Conservation (phyloP, 1,284 basidiomycete genomes). For the Amylostereum areolatum region DNA sequence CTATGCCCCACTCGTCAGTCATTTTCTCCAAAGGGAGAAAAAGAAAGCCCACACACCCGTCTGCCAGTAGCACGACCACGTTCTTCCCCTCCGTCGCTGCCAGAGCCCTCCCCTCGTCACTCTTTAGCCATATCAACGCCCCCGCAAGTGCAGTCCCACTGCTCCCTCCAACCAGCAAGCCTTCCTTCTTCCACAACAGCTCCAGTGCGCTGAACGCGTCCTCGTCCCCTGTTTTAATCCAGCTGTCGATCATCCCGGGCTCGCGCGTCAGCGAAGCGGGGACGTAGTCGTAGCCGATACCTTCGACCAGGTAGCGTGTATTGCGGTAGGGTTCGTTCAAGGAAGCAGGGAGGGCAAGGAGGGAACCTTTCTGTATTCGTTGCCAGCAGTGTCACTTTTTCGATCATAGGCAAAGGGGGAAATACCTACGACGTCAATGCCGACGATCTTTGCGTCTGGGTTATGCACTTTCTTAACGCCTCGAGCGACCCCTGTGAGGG, state of each 20-base stretch:
- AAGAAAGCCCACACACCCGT: constrained; percentile 56
- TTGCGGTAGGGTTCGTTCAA: constrained; percentile 42
- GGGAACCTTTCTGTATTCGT: constrained; percentile 65
- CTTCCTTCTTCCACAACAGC: constrained; percentile 78
- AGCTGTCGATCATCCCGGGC: constrained; percentile 51
- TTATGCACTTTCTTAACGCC: constrained; percentile 78
- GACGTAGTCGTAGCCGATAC: constrained; percentile 91
- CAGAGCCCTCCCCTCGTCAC: constrained; percentile 58
- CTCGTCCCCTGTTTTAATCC: constrained; percentile 84
- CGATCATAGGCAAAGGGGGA: background rate
- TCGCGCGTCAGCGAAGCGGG: constrained; percentile 71
- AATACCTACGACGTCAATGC: constrained; percentile 77
- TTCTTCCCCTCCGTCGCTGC: constrained; percentile 72
- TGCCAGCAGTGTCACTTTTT: too few relatives aligned
- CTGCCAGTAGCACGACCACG: constrained; percentile 84
- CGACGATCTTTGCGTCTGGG: constrained; percentile 65
- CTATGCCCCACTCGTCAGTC: background rate
- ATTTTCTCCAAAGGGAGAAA: background rate
- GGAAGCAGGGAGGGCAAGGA: constrained; percentile 68
- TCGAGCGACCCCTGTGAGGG: constrained; percentile 82
- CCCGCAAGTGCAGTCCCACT: constrained; percentile 82
- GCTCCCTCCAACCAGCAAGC: constrained; percentile 89
- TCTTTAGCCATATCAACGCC: constrained; percentile 72
- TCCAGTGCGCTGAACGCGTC: constrained; percentile 78
- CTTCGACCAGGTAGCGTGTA: constrained; percentile 77